Percentiles rank a stretch among this genome's conserved stretches.
phyloP scores from a whole-genome alignment of 257 asterid species.

The Nemophila menziesii region DNA sequence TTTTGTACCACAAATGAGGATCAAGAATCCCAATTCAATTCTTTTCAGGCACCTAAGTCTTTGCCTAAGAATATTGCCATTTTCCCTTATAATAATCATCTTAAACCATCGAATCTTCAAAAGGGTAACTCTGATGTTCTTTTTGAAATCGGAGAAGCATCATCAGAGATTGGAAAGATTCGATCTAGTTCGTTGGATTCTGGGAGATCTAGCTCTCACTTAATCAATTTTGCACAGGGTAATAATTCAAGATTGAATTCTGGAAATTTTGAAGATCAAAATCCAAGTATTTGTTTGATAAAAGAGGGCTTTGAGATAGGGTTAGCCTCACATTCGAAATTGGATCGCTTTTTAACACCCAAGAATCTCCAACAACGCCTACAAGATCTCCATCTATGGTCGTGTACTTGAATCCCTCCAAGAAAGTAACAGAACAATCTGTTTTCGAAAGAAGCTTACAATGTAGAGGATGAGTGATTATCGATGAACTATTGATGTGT shows the following conservation, averaged over 20 bases:
- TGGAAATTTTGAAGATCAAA: constrained; percentile 23
- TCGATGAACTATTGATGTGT: too few relatives aligned
- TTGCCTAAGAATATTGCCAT: constrained; percentile 44
- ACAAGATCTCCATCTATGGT: too few relatives aligned
- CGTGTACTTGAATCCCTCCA: too few relatives aligned
- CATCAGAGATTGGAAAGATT: constrained; percentile 19
- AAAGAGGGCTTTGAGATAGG: constrained; percentile 7
- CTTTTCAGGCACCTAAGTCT: constrained; percentile 44
- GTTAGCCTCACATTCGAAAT: constrained; percentile 10
- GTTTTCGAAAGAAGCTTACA: too few relatives aligned
- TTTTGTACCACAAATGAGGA: constrained; percentile 51
- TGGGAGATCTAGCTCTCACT: constrained; percentile 29
- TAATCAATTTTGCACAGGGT: constrained; percentile 28
- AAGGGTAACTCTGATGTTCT: constrained; percentile 46
- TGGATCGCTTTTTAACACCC: too few relatives aligned
- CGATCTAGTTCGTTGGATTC: constrained; percentile 70
- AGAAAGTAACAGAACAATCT: too few relatives aligned
- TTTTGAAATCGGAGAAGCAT: constrained; percentile 56
- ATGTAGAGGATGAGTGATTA: too few relatives aligned
- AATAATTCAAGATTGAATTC: constrained; percentile 37
- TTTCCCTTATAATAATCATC: constrained; percentile 24
- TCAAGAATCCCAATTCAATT: constrained; percentile 20
- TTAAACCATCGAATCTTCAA: constrained; percentile 23
- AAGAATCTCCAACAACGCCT: too few relatives aligned
- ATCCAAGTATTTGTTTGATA: too few relatives aligned